Evolutionary conservation across 1,284 basidiomycete species (phyloP), one percentile per base, ranked within the genome.

Genomic region (Puccinia horiana): DNA sequence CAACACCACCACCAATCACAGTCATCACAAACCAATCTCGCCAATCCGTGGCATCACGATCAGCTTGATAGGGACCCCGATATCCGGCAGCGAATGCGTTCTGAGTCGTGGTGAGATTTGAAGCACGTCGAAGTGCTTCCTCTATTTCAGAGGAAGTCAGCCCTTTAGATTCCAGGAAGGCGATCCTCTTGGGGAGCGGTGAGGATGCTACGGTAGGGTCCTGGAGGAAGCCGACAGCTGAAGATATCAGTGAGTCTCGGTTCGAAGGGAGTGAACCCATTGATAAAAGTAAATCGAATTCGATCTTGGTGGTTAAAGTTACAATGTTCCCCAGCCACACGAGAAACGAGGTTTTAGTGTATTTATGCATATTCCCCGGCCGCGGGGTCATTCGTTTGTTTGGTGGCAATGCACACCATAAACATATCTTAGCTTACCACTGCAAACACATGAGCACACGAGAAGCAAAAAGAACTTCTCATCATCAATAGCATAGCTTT

Each of bases 101-200:
- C 4, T 58, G 61, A 14, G 67, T 56, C n/a, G 29, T 67, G 37
- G 16, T 54, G 23, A 80, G 67, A 70, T 42, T 52, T 20, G 77
- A 70, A 49, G 63, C 76, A 26, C 77, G 65, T 6, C 67, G 49
- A 73, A 80, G 47, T 14, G 77, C 65, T 44, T 72, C 67, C 49
- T 80, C 67, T 29, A 52, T 80, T 40, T 80, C 77, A 16, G 32
- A 72, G 37, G 65, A 29, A 32, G 65, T 72, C 23, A 80, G 42
- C 40, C 77, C 77, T 80, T 80, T 80, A 26, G 77, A 80, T 70
- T 80, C 67, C 29, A 80, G 54, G 54, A 80, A 80, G n/a, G 77
- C 77, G 29, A 80, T 56, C 29, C 77, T 29, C 44, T 80, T 80
- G 35, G 49, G 52, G 49, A 72, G 67, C 32, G 77, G 67, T 42